Evolutionary conservation across 1,284 basidiomycete genomes (phyloP).

Genomic region (Abortiporus biennis): DNA sequence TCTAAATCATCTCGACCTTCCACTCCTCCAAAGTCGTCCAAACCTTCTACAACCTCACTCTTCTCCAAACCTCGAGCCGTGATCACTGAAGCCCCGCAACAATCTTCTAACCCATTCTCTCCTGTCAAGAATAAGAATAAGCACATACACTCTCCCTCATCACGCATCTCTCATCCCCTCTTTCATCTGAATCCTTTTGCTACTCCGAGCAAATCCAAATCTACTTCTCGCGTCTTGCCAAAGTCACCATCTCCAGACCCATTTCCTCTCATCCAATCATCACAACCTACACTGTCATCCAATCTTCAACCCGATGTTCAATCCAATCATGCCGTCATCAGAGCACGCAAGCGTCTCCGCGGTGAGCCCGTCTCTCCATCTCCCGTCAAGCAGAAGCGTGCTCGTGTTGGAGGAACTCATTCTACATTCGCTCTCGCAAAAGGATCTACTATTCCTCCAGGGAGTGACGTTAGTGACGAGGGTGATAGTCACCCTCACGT

Average conservation of each 20-base stretch:
- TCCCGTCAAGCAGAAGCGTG: constrained; percentile 67
- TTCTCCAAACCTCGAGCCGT: constrained; percentile 42
- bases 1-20: constrained; percentile 18
- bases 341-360: constrained; percentile 72
- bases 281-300: constrained; percentile 12
- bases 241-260: constrained; percentile 30
- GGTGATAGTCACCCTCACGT: constrained; percentile 28
- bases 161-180: constrained; percentile 13
- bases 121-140: constrained; percentile 53
- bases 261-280: constrained; percentile 27
- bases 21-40: constrained; percentile 31
- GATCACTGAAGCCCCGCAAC: constrained; percentile 41
- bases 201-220: constrained; percentile 43
- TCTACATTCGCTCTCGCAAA: constrained; percentile 25
- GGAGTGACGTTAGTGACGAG: constrained; percentile 19
- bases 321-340: constrained; percentile 39
- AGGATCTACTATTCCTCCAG: constrained; percentile 9
- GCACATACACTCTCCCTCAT: constrained; percentile 18
- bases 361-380: constrained; percentile 78
- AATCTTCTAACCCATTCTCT: constrained; percentile 70
- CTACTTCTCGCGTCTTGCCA: constrained; percentile 15
- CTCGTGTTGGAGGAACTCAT: constrained; percentile 32
- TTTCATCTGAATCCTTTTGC: constrained; percentile 43
- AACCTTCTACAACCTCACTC: constrained; percentile 30
- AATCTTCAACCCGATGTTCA: constrained; percentile 9